A percentile compares a stretch with the other conserved stretches of the same genome.
Evolutionary conservation across 305 asterid species (phyloP).

Genomic region (Rubia tinctorum): DNA sequence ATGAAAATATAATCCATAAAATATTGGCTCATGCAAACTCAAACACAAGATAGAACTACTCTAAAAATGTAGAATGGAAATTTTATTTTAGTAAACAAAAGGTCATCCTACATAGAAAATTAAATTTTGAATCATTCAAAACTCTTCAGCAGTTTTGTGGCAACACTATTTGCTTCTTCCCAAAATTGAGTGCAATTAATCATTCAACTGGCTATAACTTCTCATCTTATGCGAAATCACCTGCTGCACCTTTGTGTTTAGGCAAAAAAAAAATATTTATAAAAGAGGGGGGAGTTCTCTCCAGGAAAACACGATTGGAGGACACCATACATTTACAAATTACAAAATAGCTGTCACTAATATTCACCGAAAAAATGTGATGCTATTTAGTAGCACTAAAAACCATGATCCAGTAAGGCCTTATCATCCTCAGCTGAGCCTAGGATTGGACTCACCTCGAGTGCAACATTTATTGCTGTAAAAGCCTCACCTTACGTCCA

Average conservation of each 20-base stretch:
- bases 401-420: background rate
- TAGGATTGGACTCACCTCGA: background rate
- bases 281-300: background rate
- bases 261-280: too few relatives aligned
- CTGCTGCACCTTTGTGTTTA: background rate
- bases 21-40: background rate
- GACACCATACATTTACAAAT: background rate
- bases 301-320: background rate
- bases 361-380: background rate
- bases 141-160: background rate
- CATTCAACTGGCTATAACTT: background rate
- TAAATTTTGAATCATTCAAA: background rate
- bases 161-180: background rate
- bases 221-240: background rate
- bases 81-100: background rate
- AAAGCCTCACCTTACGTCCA: background rate
- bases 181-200: background rate
- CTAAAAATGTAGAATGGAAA: background rate
- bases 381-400: background rate
- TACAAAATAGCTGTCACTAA: background rate
- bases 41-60: background rate
- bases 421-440: background rate
- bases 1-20: background rate
- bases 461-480: background rate
- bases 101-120: background rate